A percentile compares a stretch with the other conserved stretches of the same genome.
Conservation (phyloP, 345 rosid genomes). For the Aquilaria sinensis region DNA sequence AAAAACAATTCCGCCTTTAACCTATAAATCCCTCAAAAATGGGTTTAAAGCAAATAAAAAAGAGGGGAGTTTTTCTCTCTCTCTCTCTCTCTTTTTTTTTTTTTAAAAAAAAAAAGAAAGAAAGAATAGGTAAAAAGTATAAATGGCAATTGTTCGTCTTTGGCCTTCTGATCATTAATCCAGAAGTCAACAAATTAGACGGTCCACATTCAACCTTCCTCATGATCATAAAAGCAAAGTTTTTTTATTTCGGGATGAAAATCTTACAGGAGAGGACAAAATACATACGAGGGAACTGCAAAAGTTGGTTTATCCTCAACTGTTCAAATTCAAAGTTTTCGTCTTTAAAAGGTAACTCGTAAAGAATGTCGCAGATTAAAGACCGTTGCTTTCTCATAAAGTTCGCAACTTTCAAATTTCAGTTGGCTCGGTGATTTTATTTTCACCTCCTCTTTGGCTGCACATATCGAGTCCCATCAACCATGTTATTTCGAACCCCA, state of each 20-base stretch:
- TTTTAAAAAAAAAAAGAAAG: conserved; percentile 6
- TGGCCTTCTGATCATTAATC: background rate
- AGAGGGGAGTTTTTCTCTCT: conserved; percentile 7
- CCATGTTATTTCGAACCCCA: conserved; percentile 20
- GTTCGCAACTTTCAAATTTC: conserved; percentile 37
- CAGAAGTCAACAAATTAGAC: conserved; percentile 9
- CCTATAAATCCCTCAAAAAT: background rate
- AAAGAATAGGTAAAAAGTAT: no score
- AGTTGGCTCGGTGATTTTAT: conserved; percentile 20
- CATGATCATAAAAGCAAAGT: conserved; percentile 14
- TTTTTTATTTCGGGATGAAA: conserved; percentile 14
- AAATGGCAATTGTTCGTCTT: no score
- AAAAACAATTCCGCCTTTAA: background rate
- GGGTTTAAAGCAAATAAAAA: background rate
- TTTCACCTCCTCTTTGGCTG: conserved; percentile 14
- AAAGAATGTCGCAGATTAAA: conserved; percentile 9
- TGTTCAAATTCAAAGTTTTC: conserved; percentile 39
- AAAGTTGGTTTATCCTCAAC: conserved; percentile 11
- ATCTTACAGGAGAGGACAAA: conserved; percentile 8
- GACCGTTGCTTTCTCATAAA: conserved; percentile 42
- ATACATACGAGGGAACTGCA: conserved; percentile 35
- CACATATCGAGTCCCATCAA: conserved; percentile 11
- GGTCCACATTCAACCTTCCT: background rate
- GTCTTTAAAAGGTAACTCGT: conserved; percentile 33
- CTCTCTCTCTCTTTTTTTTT: conserved; percentile 20